Percentiles rank a stretch among this genome's conserved stretches.
phyloP scores from a whole-genome alignment of 805 yeast genomes.

The Sungouiozyma intestinalis region DNA sequence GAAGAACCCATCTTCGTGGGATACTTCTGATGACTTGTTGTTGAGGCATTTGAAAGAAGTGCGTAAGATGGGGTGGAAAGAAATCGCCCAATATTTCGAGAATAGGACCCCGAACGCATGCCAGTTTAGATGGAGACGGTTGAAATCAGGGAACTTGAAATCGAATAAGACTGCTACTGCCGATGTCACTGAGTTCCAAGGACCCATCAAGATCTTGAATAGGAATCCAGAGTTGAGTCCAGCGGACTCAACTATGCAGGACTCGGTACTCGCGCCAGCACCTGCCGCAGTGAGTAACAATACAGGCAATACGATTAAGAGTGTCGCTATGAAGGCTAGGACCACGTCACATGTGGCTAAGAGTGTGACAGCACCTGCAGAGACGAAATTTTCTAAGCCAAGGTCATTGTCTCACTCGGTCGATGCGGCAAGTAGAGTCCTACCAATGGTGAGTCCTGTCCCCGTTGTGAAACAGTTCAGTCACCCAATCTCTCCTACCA shows the following conservation, averaged over 20 bases:
- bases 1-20: conserved; percentile 55
- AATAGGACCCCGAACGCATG: conserved; percentile 84
- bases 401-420: conserved; percentile 24
- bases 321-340: no score
- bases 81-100: conserved; percentile 66
- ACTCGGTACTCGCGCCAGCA: not conserved
- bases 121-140: conserved; percentile 80
- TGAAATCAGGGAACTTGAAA: conserved; percentile 37
- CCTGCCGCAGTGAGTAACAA: no score
- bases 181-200: conserved; percentile 15
- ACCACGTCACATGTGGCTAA: not conserved
- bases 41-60: conserved; percentile 70
- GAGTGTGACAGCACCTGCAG: not conserved
- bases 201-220: conserved; percentile 8
- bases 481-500: not conserved
- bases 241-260: not conserved
- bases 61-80: conserved; percentile 83
- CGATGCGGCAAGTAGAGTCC: conserved; percentile 6
- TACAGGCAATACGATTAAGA: no score
- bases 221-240: not conserved
- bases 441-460: not conserved
- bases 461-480: not conserved
- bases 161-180: conserved; percentile 21
- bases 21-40: conserved; percentile 62
- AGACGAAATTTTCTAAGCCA: conserved; percentile 14